phyloP scores from a whole-genome alignment of 495 filamentous ascomycete species.

The Pseudomonodictys pantanalensis region DNA sequence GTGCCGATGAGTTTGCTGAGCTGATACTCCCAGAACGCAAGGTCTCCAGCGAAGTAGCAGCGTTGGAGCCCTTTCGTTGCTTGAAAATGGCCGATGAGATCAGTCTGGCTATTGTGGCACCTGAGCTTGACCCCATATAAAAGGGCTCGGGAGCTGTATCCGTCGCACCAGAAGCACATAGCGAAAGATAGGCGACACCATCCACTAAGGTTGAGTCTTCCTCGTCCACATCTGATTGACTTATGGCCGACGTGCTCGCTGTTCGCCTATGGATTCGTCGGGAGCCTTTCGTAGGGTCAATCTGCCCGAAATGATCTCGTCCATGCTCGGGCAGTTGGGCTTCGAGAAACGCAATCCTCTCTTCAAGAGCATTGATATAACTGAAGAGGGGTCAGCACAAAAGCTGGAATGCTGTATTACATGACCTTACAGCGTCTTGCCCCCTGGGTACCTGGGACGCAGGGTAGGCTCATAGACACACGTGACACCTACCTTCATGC shows the following conservation, averaged over 20 bases:
- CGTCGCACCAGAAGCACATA: constrained; percentile 21
- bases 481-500: constrained; percentile 8
- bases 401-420: not conserved
- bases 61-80: not conserved
- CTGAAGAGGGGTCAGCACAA: not conserved
- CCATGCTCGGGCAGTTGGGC: constrained; percentile 22
- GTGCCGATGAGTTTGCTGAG: constrained; percentile 8
- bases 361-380: constrained; percentile 25
- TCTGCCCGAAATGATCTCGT: constrained; percentile 13
- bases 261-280: not conserved
- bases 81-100: constrained; percentile 17
- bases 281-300: constrained; percentile 3
- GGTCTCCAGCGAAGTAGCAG: not conserved
- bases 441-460: constrained; percentile 18
- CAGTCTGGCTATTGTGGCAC: constrained; percentile 21
- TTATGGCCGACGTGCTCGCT: not conserved
- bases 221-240: not conserved
- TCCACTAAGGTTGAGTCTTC: constrained; percentile 18
- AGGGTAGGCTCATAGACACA: constrained; percentile 21
- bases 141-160: constrained; percentile 19
- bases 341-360: constrained; percentile 23
- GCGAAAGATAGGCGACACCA: constrained; percentile 21
- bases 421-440: constrained; percentile 20
- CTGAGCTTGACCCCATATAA: constrained; percentile 24
- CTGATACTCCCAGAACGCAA: constrained; percentile 16